Percentiles rank a stretch among this genome's conserved stretches.
Conservation (phyloP, 1,139 yeast species). For the Zygosaccharomyces sapae region DNA sequence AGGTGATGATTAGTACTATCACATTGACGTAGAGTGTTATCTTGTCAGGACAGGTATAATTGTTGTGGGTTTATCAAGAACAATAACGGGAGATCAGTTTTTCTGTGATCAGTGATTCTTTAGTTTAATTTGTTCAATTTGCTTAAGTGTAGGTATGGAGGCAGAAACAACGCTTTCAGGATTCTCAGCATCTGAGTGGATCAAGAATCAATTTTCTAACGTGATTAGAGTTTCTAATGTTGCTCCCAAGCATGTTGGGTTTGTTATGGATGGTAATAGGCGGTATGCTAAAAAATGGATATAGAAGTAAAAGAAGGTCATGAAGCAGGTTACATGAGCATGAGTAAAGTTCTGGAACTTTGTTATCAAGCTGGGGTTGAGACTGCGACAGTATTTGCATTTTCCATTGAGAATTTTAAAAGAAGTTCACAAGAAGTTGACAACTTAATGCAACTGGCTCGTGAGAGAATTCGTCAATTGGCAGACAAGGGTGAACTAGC, state of each 20-base stretch:
- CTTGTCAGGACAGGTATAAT: too few relatives aligned
- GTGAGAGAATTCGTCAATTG: conserved; percentile 67
- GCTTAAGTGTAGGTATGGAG: conserved; percentile 11
- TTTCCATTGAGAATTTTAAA: conserved; percentile 90
- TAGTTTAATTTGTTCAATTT: not conserved
- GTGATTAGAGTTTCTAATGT: conserved; percentile 69
- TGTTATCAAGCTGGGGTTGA: conserved; percentile 82
- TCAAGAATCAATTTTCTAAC: conserved; percentile 51
- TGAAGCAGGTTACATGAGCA: conserved; percentile 81
- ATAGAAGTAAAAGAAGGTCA: conserved; percentile 88
- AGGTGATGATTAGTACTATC: too few relatives aligned
- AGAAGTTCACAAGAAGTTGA: conserved; percentile 77
- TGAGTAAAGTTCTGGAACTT: conserved; percentile 73
- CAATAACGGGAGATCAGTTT: not conserved
- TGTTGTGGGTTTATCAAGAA: too few relatives aligned
- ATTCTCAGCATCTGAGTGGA: conserved; percentile 46
- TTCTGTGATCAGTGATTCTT: not conserved
- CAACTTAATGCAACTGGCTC: conserved; percentile 83
- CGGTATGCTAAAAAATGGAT: conserved; percentile 72
- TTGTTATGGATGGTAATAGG: conserved; percentile 97
- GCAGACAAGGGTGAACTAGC: conserved; percentile 76
- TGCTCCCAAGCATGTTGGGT: conserved; percentile 84
- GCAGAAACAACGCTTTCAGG: conserved; percentile 37
- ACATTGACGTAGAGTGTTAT: too few relatives aligned
- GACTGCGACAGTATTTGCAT: conserved; percentile 87